Conservation (phyloP, 352 stramenopile species). For the Peronospora farinosa region DNA sequence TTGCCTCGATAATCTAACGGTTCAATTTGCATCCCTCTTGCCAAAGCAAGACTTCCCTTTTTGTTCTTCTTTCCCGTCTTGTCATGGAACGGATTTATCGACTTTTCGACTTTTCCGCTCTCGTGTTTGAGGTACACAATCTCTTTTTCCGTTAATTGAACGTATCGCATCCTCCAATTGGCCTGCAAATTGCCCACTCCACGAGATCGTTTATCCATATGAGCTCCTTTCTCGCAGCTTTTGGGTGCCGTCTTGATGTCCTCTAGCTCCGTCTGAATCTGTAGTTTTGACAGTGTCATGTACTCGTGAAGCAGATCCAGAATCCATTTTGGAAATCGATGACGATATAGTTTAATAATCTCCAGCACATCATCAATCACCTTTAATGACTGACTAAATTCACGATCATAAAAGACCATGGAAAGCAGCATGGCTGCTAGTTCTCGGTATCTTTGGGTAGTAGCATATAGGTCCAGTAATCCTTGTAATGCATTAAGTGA, state of each 20-base stretch:
- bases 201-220: conserved; percentile 58
- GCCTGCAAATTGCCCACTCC: conserved; percentile 48
- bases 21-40: conserved; percentile 32
- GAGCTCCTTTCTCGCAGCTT: conserved; percentile 25
- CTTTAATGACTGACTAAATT: conserved; percentile 27
- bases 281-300: conserved; percentile 44
- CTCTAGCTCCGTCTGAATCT: conserved; percentile 46
- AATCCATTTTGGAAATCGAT: conserved; percentile 46
- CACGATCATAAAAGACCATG: conserved; percentile 41
- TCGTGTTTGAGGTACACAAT: conserved; percentile 69
- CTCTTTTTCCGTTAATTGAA: conserved; percentile 39
- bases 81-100: conserved; percentile 55
- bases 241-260: conserved; percentile 42
- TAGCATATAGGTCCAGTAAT: conserved; percentile 40
- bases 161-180: conserved; percentile 69
- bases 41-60: conserved; percentile 42
- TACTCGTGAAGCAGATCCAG: conserved; percentile 55
- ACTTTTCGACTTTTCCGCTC: conserved; percentile 35
- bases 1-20: conserved; percentile 58
- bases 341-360: conserved; percentile 43
- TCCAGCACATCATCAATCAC: conserved; percentile 47
- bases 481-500: conserved; percentile 41
- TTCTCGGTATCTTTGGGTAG: conserved; percentile 44
- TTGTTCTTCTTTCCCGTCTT: conserved; percentile 38
- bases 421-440: conserved; percentile 51